Conservation (phyloP, 2,329 filamentous ascomycete genomes). For the Mycosphaerella sp. region DNA sequence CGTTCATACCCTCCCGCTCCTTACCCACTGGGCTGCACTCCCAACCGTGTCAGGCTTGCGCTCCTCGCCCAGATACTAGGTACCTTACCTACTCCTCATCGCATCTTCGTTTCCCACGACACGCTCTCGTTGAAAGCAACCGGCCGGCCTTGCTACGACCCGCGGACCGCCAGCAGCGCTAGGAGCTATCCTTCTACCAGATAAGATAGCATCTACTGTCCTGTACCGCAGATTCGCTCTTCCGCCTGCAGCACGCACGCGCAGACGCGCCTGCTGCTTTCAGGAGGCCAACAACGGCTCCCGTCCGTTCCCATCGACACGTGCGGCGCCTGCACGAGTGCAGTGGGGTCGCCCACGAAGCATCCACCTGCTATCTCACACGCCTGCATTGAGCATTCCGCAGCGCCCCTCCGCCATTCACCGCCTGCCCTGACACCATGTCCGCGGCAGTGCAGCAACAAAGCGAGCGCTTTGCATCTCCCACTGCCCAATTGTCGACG, state of each 20-base stretch:
- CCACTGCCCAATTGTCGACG: conserved; percentile 13
- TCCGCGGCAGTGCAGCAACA: conserved; percentile 20
- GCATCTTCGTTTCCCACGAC: not conserved
- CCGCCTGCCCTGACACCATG: conserved; percentile 15
- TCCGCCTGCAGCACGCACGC: not conserved
- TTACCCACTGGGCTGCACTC: not conserved
- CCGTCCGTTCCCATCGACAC: not conserved
- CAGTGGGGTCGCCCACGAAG: not conserved
- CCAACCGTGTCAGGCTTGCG: not conserved
- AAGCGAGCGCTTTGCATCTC: conserved; percentile 12
- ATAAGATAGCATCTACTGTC: not conserved
- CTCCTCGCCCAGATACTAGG: not conserved
- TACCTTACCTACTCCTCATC: no score
- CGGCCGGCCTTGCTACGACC: not conserved
- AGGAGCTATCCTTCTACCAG: not conserved
- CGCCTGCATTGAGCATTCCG: conserved; percentile 1
- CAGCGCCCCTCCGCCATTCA: not conserved
- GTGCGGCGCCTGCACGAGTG: not conserved
- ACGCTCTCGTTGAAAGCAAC: not conserved
- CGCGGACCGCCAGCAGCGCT: not conserved
- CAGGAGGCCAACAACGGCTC: not conserved
- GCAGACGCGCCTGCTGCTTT: not conserved
- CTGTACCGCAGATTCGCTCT: not conserved
- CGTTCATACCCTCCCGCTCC: no score
- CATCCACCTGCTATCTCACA: not conserved